Percentiles rank a stretch among this genome's conserved stretches.
phyloP scores from a whole-genome alignment of 106 monocot species.

The Alisma plantagoaquatica region DNA sequence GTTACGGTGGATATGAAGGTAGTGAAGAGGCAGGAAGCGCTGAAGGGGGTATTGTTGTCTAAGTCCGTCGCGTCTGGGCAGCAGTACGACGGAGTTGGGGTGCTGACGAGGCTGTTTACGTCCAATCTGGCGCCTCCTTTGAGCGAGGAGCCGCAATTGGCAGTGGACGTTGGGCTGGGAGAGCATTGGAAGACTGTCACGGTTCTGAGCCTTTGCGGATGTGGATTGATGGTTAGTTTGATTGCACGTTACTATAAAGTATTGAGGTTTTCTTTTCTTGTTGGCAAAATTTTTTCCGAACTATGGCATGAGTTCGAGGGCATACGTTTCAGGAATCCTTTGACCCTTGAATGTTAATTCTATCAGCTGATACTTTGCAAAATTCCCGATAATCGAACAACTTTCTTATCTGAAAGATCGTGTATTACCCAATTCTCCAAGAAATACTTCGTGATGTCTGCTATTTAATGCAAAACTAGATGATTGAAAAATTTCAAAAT shows the following conservation, averaged over 20 bases:
- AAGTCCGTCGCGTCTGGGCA: conserved; percentile 60
- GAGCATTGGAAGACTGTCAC: conserved; percentile 71
- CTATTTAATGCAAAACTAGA: no score
- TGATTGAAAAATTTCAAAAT: no score
- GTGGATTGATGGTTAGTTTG: conserved; percentile 66
- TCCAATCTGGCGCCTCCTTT: conserved; percentile 30
- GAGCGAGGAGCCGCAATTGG: no score
- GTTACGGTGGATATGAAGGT: conserved; percentile 57
- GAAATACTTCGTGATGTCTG: no score
- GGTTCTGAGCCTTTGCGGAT: conserved; percentile 47
- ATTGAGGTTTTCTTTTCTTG: conserved; percentile 1
- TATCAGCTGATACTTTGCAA: no score
- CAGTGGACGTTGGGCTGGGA: conserved; percentile 9
- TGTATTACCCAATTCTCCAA: no score
- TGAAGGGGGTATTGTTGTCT: conserved; percentile 38
- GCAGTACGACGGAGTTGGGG: conserved; percentile 69
- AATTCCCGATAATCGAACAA: no score
- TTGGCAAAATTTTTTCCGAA: background rate
- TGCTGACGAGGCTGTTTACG: conserved; percentile 58
- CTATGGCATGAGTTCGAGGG: no score
- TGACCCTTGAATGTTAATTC: no score
- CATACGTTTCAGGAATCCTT: no score
- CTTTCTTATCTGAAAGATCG: no score
- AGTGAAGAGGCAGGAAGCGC: conserved; percentile 56
- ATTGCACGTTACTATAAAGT: background rate